A percentile compares a stretch with the other conserved stretches of the same genome.
Conservation (phyloP, 495 filamentous ascomycete species). For the Parathielavia appendiculata region DNA sequence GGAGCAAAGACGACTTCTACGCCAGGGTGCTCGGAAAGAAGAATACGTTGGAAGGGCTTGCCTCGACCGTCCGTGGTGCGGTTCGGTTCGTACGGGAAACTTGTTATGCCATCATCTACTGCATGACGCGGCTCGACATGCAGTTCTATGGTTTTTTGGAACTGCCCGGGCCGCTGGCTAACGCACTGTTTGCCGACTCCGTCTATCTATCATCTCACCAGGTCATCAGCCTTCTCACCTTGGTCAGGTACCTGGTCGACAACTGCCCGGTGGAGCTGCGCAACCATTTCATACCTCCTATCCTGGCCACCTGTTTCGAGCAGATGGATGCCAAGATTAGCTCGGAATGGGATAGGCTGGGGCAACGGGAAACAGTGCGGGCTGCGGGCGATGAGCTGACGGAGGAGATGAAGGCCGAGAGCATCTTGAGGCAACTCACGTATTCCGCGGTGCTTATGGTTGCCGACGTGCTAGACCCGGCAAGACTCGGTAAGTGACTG, state of each 20-base stretch:
- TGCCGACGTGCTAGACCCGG: constrained; percentile 76
- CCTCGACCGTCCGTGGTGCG: constrained; percentile 83
- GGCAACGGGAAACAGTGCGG: constrained; percentile 47
- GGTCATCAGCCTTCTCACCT: constrained; percentile 79
- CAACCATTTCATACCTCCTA: constrained; percentile 76
- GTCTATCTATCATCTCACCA: constrained; percentile 86
- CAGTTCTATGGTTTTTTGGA: constrained; percentile 85
- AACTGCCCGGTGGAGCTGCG: constrained; percentile 77
- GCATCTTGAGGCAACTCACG: constrained; percentile 88
- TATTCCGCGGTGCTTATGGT: constrained; percentile 88
- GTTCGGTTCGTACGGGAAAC: constrained; percentile 86
- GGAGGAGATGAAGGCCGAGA: constrained; percentile 97
- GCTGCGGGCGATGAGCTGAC: constrained; percentile 64
- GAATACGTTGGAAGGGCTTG: constrained; percentile 84
- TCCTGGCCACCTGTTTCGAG: constrained; percentile 73
- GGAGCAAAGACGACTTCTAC: constrained; percentile 94
- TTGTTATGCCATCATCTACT: constrained; percentile 87
- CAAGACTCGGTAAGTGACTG: constrained; percentile 47
- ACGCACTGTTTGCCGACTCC: constrained; percentile 79
- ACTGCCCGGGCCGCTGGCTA: constrained; percentile 75
- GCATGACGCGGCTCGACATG: constrained; percentile 80
- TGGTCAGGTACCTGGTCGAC: constrained; percentile 81
- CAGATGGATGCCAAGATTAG: constrained; percentile 84
- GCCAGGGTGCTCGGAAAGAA: constrained; percentile 83
- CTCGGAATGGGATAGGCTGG: constrained; percentile 74